Evolutionary conservation across 2,329 filamentous ascomycete genomes (phyloP).

Genomic region (Fusarium sambucinum): DNA sequence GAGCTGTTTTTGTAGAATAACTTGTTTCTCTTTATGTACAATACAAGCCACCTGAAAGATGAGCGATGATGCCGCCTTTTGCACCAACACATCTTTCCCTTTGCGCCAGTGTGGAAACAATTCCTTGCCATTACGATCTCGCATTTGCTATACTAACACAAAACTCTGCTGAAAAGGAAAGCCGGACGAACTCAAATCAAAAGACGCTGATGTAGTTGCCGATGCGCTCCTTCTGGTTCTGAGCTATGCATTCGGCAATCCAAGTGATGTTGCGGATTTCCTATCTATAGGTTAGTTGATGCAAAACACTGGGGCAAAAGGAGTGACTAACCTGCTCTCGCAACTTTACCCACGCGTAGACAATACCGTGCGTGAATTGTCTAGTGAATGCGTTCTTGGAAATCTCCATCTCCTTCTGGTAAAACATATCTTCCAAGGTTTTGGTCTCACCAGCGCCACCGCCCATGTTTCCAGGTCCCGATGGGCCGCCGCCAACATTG

Average conservation of each 20-base stretch:
- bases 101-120: conserved; percentile 52
- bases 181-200: conserved; percentile 59
- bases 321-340: conserved; percentile 83
- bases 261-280: conserved; percentile 99
- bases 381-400: conserved; percentile 94
- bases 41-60: conserved; percentile 54
- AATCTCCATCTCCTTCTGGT: conserved; percentile 99
- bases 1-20: conserved; percentile 56
- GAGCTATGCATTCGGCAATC: conserved; percentile 99
- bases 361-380: conserved; percentile 94
- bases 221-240: conserved; percentile 99
- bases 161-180: conserved; percentile 50
- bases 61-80: conserved; percentile 46
- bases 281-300: conserved; percentile 62
- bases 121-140: conserved; percentile 55
- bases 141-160: conserved; percentile 60
- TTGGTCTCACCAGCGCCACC: conserved; percentile 84
- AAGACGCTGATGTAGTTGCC: conserved; percentile 99
- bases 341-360: conserved; percentile 98
- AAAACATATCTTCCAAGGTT: conserved; percentile 97
- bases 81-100: conserved; percentile 47
- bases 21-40: conserved; percentile 64
- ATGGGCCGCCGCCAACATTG: conserved; percentile 77
- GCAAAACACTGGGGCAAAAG: conserved; percentile 2
- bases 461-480: conserved; percentile 85